phyloP scores from a whole-genome alignment of 78 protist genomes.

The Salpingoeca rosetta region DNA sequence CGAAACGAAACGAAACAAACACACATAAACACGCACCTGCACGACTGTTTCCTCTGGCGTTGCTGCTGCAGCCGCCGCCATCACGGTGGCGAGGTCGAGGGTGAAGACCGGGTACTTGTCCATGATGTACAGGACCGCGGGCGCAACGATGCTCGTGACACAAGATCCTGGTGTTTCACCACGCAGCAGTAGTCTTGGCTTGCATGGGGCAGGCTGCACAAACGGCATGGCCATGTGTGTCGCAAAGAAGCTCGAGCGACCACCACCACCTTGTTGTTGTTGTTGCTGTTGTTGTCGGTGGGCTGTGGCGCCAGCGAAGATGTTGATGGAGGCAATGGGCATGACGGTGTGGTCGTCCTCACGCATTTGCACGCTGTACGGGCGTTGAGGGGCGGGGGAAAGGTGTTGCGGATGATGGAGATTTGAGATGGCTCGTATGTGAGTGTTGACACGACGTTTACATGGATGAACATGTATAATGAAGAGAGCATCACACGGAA shows the following conservation, averaged over 20 bases:
- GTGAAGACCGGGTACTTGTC: not conserved
- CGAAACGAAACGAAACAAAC: not conserved
- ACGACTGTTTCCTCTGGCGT: not conserved
- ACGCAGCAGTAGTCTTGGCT: not conserved
- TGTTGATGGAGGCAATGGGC: too few relatives aligned
- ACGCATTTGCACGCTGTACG: too few relatives aligned
- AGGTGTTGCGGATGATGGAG: too few relatives aligned
- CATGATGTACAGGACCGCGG: not conserved
- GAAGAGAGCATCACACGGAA: too few relatives aligned
- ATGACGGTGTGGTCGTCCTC: too few relatives aligned
- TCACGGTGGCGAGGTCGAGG: not conserved
- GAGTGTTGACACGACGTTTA: too few relatives aligned
- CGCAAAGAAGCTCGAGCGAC: not conserved
- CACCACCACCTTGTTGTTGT: too few relatives aligned
- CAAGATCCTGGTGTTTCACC: not conserved
- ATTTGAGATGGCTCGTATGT: too few relatives aligned
- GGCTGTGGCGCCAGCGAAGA: not conserved
- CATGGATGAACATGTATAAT: too few relatives aligned
- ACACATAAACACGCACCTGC: not conserved
- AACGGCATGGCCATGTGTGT: not conserved
- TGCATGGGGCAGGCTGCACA: not conserved
- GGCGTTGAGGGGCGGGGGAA: too few relatives aligned
- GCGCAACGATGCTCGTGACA: not conserved
- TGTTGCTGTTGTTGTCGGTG: too few relatives aligned
- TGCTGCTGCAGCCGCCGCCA: not conserved